phyloP scores from a whole-genome alignment of 306 rosid species.

The Trifolium fragiferum region DNA sequence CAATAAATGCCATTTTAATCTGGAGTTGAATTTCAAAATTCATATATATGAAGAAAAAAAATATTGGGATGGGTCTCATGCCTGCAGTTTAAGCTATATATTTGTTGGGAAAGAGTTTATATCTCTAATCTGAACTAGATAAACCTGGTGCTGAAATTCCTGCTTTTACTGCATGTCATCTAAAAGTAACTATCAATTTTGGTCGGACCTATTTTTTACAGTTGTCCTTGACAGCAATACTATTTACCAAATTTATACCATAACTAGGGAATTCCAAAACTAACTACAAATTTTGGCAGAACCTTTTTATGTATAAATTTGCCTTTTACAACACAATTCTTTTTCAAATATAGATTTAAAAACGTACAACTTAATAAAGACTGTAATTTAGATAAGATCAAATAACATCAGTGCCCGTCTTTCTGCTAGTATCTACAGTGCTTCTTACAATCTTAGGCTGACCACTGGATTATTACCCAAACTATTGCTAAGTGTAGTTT shows the following conservation, averaged over 20 bases:
- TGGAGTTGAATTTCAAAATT: not conserved
- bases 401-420: not conserved
- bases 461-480: conserved; percentile 12
- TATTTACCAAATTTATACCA: not conserved
- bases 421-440: not conserved
- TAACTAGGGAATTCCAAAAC: not conserved
- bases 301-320: not conserved
- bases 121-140: conserved; percentile 19
- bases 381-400: not conserved
- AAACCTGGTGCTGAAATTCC: conserved; percentile 1
- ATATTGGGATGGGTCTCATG: not conserved
- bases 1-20: not conserved
- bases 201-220: not conserved
- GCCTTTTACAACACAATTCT: not conserved
- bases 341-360: not conserved
- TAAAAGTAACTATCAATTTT: not conserved
- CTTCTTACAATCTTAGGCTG: conserved; percentile 19
- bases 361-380: not conserved
- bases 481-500: conserved; percentile 10
- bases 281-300: not conserved
- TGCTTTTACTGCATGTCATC: not conserved
- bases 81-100: not conserved
- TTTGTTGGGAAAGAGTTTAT: no score
- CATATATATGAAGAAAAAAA: not conserved
- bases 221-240: not conserved